phyloP scores from a whole-genome alignment of 1,284 basidiomycete genomes.

The Austroboletus novae-zelandiae region DNA sequence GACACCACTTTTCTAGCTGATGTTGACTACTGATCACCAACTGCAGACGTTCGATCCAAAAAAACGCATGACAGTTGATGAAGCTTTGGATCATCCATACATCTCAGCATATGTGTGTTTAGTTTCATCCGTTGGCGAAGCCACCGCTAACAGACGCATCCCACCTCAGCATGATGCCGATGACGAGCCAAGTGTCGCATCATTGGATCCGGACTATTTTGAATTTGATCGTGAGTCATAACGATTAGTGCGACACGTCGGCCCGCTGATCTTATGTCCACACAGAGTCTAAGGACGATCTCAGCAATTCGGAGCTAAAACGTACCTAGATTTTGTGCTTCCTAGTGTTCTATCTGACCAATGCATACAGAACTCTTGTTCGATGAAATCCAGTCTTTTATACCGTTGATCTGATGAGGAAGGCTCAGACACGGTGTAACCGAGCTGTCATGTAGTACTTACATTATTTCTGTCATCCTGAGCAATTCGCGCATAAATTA shows the following conservation, averaged over 20 bases:
- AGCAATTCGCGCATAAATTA: too few species aligned
- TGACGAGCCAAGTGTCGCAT: conserved; percentile 76
- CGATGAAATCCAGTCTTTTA: conserved; percentile 67
- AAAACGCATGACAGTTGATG: conserved; percentile 82
- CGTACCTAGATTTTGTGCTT: conserved; percentile 31
- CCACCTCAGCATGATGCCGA: conserved; percentile 71
- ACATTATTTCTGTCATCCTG: too few species aligned
- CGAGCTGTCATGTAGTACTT: too few species aligned
- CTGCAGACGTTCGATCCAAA: conserved; percentile 78
- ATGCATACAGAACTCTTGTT: conserved; percentile 48
- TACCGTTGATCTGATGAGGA: conserved; percentile 46
- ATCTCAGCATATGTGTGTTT: conserved; percentile 55
- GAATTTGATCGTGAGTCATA: conserved; percentile 70
- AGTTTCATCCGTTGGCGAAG: background rate
- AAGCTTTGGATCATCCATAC: conserved; percentile 81
- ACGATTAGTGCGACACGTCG: background rate
- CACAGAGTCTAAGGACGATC: conserved; percentile 70
- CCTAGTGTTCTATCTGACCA: conserved; percentile 18
- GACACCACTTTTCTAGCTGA: conserved; percentile 6
- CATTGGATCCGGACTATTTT: conserved; percentile 81
- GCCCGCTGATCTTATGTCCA: conserved; percentile 9
- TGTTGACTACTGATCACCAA: conserved; percentile 1
- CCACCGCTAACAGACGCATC: conserved; percentile 9
- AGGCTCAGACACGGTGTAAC: background rate
- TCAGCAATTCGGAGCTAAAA: conserved; percentile 76